Evolutionary conservation across 169 alveolate genomes (phyloP), one percentile per base, ranked within the genome.

Genomic region (Babesia gibsoni): DNA sequence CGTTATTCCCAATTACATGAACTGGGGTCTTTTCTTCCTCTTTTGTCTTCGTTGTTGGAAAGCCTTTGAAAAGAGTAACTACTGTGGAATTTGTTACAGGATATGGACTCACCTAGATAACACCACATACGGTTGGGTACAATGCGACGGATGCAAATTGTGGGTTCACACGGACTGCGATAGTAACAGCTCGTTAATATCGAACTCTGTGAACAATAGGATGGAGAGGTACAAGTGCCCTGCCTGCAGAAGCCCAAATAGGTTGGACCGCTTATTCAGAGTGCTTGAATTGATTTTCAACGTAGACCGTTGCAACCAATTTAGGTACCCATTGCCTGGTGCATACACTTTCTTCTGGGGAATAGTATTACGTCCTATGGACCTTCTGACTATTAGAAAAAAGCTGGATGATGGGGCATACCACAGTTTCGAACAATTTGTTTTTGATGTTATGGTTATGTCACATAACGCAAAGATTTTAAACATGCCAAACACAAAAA

Each of bases 111-210:
- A 27, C 57, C 27, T 39, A 29, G 83, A 73, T n/a, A 27, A 23
- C 48, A 48, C 22, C 25, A 9, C 84, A 12, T 68, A 54, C 30
- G 33, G 37, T 42, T 90, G 89, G 94, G 82, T 90, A 22, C 86
- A 89, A 46, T 90, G 95, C 52, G 95, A 90, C 67, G 90, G 88
- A 23, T 90, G 95, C 68, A 88, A 82, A 69, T 54, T 80, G 42
- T 90, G 94, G 95, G 67, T 90, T n/a, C 95, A 90, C 74, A 57
- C 83, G 35, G 81, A 70, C 43, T 90, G 94, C 54, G 94, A 90
- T 65, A 82, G 75, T 36, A 48, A 69, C 33, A 82, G 84, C 52
- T 36, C 41, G 33, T 75, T 84, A 42, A 79, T 79, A 50, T 75
- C 83, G 9, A 78, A 67, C 59, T 66, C 85, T 46, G 70, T 66